Evolutionary conservation across 106 monocot species (phyloP), one percentile per base, ranked within the genome.

Genomic region (Phalaenopsis equestris): DNA sequence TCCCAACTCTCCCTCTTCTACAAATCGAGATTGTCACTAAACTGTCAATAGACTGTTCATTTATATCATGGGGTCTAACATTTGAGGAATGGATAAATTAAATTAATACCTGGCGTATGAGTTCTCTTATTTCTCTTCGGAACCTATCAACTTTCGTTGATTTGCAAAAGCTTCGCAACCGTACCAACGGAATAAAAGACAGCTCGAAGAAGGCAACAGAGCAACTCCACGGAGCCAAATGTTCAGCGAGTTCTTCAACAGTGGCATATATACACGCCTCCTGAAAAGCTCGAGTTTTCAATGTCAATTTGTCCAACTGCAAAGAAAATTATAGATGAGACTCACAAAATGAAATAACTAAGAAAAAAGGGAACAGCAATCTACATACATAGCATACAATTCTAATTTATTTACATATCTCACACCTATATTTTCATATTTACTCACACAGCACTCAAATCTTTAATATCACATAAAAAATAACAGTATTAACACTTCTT

Each of bases 201-300:
- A 99, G 64, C 84, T 99, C 98, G 85, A 94, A 99, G 49, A 99
- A 99, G 24, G 91, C 87, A 70, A 92, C 49, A 52, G 93, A 94
- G 77, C 85, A 91, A 79, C 98, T 94, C 98, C 94, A 99, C 46
- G 90, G 92, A 67, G 91, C 85, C 47, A 99, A 82, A 88, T 99
- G 98, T 65, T 91, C 91, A 67, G 98, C 92, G 77, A 99, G 89
- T 87, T 90, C 94, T 75, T 94, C 94, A 77, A 99, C 84, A 30
- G 91, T 79, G 83, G 88, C 87, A 81, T 80, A 84, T 73, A 93
- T 78, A 67, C 94, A 99, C 64, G 84, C 94, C 78, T 99, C 98
- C 80, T 94, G 98, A 86, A 99, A 99, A 56, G 87, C 86, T 42
- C 93, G 90, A 2, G 94, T 94, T 84, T 91, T 94, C 18, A 93